Evolutionary conservation across 306 rosid genomes (phyloP).

Genomic region (Castanea mollissima): DNA sequence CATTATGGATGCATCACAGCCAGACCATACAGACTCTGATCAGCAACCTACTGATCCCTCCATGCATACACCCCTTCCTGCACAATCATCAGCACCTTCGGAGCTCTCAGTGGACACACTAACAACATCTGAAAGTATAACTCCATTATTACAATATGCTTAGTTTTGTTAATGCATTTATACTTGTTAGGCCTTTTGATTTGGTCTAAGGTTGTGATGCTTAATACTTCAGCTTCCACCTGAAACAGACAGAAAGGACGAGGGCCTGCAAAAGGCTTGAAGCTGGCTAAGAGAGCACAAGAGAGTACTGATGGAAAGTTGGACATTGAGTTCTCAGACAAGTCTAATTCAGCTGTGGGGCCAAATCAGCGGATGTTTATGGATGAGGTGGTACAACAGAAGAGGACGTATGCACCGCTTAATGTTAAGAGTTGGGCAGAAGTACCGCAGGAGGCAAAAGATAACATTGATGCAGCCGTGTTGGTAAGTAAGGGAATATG

Average conservation of each 20-base stretch:
- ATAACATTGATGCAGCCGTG: neutral
- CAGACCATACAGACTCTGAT: neutral
- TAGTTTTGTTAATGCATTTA: neutral
- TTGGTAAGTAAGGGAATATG: neutral
- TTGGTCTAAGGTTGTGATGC: neutral
- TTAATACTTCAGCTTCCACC: neutral
- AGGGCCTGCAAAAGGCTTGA: constrained; percentile 11
- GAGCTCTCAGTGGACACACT: constrained; percentile 5
- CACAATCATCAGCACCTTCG: neutral
- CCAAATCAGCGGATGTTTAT: constrained; percentile 12
- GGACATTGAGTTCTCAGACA: constrained; percentile 7
- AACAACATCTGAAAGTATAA: constrained; percentile 1
- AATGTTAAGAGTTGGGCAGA: constrained; percentile 7
- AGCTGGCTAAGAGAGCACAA: constrained; percentile 7
- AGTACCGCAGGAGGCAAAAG: constrained; percentile 8
- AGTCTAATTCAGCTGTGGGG: constrained; percentile 2
- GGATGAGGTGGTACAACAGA: constrained; percentile 10
- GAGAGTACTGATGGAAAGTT: constrained; percentile 8
- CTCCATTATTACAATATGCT: neutral
- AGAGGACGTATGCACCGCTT: neutral
- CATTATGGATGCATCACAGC: neutral
- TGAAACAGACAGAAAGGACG: constrained; percentile 2
- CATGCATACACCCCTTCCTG: neutral
- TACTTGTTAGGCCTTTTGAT: neutral
- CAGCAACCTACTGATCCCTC: neutral